Percentiles rank a stretch among this genome's conserved stretches.
Evolutionary conservation across 1,139 yeast species (phyloP).

Genomic region (Yamadazyma dushanensis): DNA sequence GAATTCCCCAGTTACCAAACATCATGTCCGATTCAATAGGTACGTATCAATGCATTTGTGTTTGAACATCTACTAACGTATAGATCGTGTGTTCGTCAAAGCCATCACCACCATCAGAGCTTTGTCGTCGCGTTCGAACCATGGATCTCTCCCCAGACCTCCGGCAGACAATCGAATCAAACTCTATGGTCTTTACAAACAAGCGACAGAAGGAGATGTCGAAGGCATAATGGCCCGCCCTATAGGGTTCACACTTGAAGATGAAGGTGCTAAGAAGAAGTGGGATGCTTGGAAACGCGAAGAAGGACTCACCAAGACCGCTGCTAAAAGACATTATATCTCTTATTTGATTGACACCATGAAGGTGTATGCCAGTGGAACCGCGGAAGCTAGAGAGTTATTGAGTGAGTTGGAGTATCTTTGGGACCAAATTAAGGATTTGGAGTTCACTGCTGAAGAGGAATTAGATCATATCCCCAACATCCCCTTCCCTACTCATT

Average conservation of each 20-base stretch:
- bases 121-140: slow-evolving; percentile 65
- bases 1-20: background rate
- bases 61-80: slow-evolving; percentile 17
- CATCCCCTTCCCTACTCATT: slow-evolving; percentile 34
- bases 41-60: slow-evolving; percentile 4
- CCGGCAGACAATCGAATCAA: slow-evolving; percentile 71
- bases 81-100: slow-evolving; percentile 75
- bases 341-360: slow-evolving; percentile 70
- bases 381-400: slow-evolving; percentile 66
- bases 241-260: slow-evolving; percentile 57
- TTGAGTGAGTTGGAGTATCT: slow-evolving; percentile 65
- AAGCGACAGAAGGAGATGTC: slow-evolving; percentile 86
- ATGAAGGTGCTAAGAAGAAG: slow-evolving; percentile 67
- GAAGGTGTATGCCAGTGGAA: slow-evolving; percentile 67
- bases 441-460: slow-evolving; percentile 37
- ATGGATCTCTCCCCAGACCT: slow-evolving; percentile 76
- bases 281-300: slow-evolving; percentile 88
- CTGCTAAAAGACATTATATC: slow-evolving; percentile 73
- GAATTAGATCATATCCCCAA: slow-evolving; percentile 23
- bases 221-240: slow-evolving; percentile 69
- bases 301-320: slow-evolving; percentile 67
- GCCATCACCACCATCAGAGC: slow-evolving; percentile 80
- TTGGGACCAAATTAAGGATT: slow-evolving; percentile 74
- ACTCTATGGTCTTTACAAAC: slow-evolving; percentile 81
- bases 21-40: slow-evolving; percentile 15